Evolutionary conservation across 2,329 filamentous ascomycete species (phyloP), one percentile per base, ranked within the genome.

Genomic region (Magnaporthiopsis rhizophila): DNA sequence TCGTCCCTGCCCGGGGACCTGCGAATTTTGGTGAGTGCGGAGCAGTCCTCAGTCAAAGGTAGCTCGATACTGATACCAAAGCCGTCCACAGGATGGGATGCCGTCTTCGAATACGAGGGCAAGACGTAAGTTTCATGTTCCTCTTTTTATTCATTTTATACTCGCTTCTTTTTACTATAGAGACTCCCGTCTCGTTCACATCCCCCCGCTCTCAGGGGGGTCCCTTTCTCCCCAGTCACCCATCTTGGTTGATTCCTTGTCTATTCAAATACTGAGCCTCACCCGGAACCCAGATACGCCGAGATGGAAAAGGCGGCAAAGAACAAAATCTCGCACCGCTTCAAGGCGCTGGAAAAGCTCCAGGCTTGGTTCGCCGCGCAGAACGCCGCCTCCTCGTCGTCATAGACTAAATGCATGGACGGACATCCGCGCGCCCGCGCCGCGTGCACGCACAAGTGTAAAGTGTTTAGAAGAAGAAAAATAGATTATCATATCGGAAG

Each of bases 321-420:
- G 86, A 99, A 98, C 79, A 86, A 87, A 72, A 91, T 99, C 72
- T 97, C 93, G 32, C 95, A 99, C 78, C 89, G 95, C 58, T 89
- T 85, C 68, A 91, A 89, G 72, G 95, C 95, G n/a, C 79, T 99
- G 63, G 83, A 87, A 68, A 96, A 97, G 78, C 81, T 99, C 68
- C 90, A 91, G 73, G 82, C 81, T 50, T 98, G 94, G 92, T 83
- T 96, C 69, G 82, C 84, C 65, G 80, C 77, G 62, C 73, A 77
- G 65, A 65, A 68, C 9, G 21, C 18, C 4, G n/a, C 45, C 18
- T 7, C 45, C 45, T 53, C 36, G 13, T 38, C 15, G 36, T 38
- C 21, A 21, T 32, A 15, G 24, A 50, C 7, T 8, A 28, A 11
- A 56, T 30, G 7, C 11, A n/a, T 56, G 56, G 6, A 56, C 6